Percentiles rank a stretch among this genome's conserved stretches.
phyloP scores from a whole-genome alignment of 768 basidiomycete genomes.

The Heimioporus sp. region DNA sequence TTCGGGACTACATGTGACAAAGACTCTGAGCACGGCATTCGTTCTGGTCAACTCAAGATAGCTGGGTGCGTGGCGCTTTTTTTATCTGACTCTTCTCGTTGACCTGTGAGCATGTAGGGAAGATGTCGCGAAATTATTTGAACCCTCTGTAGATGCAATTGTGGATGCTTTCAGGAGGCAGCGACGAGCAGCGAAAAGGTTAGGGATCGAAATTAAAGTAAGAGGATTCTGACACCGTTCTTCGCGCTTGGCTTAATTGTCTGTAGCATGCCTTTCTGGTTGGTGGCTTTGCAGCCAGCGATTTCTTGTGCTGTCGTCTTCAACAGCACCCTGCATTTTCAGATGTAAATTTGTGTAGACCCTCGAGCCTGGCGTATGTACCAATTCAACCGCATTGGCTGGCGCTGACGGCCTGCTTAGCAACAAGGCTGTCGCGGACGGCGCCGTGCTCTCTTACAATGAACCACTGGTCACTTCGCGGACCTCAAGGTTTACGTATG shows the following conservation, averaged over 20 bases:
- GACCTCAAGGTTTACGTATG: constrained; percentile 41
- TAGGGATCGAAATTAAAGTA: constrained; percentile 29
- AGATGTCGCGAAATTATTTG: constrained; percentile 40
- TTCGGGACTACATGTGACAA: constrained; percentile 37
- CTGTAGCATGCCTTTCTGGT: constrained; percentile 43
- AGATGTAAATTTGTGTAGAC: constrained; percentile 42
- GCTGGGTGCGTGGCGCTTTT: constrained; percentile 28
- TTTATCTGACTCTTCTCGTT: not conserved
- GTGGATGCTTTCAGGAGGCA: constrained; percentile 34
- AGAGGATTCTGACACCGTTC: too few relatives aligned
- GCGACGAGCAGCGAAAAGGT: constrained; percentile 11
- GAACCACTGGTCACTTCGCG: constrained; percentile 31
- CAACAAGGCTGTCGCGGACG: constrained; percentile 51
- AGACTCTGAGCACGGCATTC: constrained; percentile 33
- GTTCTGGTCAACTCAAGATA: constrained; percentile 37
- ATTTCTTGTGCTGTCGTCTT: constrained; percentile 43
- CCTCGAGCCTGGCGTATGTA: constrained; percentile 48
- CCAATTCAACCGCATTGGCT: not conserved
- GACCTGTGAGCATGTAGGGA: constrained; percentile 16
- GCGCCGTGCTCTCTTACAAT: constrained; percentile 38
- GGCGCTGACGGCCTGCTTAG: constrained; percentile 29
- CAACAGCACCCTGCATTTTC: constrained; percentile 33
- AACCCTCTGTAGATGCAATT: constrained; percentile 39
- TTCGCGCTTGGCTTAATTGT: not conserved
- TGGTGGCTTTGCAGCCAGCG: constrained; percentile 50